Evolutionary conservation across 495 filamentous ascomycete species (phyloP).

Genomic region (Lichenothelia convexa): DNA sequence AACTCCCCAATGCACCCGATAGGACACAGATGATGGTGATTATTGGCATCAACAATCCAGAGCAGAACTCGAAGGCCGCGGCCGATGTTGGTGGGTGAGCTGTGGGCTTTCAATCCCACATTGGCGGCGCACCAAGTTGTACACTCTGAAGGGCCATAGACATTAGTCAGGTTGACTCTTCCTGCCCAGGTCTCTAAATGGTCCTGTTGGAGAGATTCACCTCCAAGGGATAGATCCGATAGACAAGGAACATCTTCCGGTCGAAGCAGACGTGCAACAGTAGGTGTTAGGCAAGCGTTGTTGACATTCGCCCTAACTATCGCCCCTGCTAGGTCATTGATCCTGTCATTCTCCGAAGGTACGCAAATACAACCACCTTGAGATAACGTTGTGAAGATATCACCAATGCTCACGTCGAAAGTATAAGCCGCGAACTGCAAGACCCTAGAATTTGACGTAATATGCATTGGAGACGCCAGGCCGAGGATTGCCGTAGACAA

Average conservation of each 20-base stretch:
- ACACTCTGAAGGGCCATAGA: no score
- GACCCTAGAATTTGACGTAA: no score
- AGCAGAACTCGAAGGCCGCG: no score
- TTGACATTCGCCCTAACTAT: slow-evolving; percentile 42
- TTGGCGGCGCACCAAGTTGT: no score
- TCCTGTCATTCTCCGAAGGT: slow-evolving; percentile 42
- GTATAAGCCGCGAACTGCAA: slow-evolving; percentile 39
- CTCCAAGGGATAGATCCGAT: slow-evolving; percentile 47
- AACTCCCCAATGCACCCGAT: slow-evolving; percentile 60
- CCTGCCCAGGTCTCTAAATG: no score
- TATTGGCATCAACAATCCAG: no score
- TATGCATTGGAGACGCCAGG: no score
- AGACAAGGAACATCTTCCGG: slow-evolving; percentile 45
- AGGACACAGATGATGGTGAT: no score
- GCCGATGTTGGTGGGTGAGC: no score
- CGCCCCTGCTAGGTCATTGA: slow-evolving; percentile 39
- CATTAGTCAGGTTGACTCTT: no score
- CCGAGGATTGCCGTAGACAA: slow-evolving; percentile 48
- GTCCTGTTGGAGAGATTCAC: no score
- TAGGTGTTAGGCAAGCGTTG: slow-evolving; percentile 63
- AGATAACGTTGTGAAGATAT: slow-evolving; percentile 62
- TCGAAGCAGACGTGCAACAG: slow-evolving; percentile 47
- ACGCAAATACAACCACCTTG: slow-evolving; percentile 56
- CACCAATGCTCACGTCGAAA: slow-evolving; percentile 68
- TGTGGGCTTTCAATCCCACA: no score